phyloP scores from a whole-genome alignment of 148 eudicot genomes.

The Fagopyrum tataricum region DNA sequence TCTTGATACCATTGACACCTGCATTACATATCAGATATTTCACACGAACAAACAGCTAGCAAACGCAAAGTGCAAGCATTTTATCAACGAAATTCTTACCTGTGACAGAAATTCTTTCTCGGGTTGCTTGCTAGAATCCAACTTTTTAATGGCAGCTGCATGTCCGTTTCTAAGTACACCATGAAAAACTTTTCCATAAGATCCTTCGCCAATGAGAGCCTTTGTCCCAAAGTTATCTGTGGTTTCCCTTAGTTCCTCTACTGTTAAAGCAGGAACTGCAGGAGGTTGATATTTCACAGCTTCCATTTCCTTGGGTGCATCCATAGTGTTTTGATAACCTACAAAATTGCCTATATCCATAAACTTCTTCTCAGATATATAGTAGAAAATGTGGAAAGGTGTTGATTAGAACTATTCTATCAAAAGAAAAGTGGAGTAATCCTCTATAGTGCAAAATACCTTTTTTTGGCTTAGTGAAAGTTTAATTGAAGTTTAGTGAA shows the following conservation, averaged over 20 bases:
- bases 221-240: constrained; percentile 60
- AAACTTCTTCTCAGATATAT: constrained; percentile 18
- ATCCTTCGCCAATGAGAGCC: constrained; percentile 69
- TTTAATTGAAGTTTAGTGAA: too few relatives aligned
- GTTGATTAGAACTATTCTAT: neutral
- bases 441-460: neutral
- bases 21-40: constrained; percentile 9
- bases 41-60: neutral
- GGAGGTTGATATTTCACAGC: constrained; percentile 51
- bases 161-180: constrained; percentile 58
- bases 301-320: constrained; percentile 51
- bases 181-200: constrained; percentile 61
- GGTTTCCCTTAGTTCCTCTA: constrained; percentile 56
- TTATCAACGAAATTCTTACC: constrained; percentile 21
- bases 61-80: neutral
- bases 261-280: constrained; percentile 50
- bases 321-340: constrained; percentile 49
- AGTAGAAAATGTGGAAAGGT: neutral
- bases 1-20: constrained; percentile 72
- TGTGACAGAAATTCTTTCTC: constrained; percentile 61
- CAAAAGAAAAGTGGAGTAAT: neutral
- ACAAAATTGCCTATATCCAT: constrained; percentile 42
- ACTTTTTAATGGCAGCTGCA: constrained; percentile 62
- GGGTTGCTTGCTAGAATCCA: constrained; percentile 71
- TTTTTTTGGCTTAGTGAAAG: neutral